Base-by-base conservation (phyloP, 75 land plant genomes). In the Selaginella tamariscina region DNA sequence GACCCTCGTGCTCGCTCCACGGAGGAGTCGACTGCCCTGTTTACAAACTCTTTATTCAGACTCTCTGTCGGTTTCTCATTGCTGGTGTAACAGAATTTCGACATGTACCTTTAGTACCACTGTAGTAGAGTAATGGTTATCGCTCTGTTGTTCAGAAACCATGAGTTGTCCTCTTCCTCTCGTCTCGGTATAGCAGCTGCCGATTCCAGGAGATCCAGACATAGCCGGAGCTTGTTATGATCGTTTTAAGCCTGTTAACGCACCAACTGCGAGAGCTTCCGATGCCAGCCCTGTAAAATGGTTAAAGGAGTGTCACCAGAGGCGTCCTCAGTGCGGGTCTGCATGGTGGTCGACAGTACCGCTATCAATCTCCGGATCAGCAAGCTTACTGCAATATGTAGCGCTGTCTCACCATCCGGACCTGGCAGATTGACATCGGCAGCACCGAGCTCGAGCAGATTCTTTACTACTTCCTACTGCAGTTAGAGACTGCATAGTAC, bases 361-460 rank as follows among this genome's bases (percentile, higher is more conserved):
- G 97, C 95, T 24, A 88, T 86, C 97, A 88, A 88, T 70, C 88
- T 93, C 0, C 93, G 94, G 55, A 78, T 79, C 26, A 80, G 89
- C 87, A 88, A 79, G 49, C 86, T 82, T 0, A 86, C 81, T 29
- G 97, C 97, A 13, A 92, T 55, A 77, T 92, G 97, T 31, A 92
- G 81, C 18, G 97, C 85, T 29, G 83, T 92, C 56, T 80, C 76
- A 24, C 97, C 89, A 1, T 76, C 81, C 0, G 85, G 86, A 0
- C 86, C 97, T 8, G 82, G 87, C 72, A 68, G 69, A 71, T 92
- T 86, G 24, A 92, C 97, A 67, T 86, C 85, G 33, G 94, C 94
- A 1, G 94, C 97, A 1, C 94, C 97, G 27, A 92, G 83, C 70
- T 92, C 97, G 5, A 92, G 83, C 68, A 92, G 65, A 0, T 89